Evolutionary conservation across 2,329 filamentous ascomycete species (phyloP).

Genomic region (Ramularia endophylla): DNA sequence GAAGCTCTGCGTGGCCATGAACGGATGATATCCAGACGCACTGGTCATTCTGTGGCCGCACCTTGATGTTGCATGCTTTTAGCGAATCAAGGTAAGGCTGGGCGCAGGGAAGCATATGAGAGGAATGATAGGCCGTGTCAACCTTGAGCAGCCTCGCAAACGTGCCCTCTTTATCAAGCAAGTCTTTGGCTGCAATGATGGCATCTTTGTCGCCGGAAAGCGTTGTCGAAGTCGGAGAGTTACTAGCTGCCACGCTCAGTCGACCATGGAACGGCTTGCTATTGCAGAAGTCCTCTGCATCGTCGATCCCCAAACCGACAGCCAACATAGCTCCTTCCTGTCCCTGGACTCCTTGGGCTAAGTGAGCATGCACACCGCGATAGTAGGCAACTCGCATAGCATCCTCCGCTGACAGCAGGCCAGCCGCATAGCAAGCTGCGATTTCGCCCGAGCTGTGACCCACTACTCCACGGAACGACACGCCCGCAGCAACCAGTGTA

Average conservation of each 20-base stretch:
- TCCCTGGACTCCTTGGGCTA: slow-evolving; percentile 7
- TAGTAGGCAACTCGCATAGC: slow-evolving; percentile 23
- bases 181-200: slow-evolving; percentile 28
- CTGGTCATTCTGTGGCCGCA: slow-evolving; percentile 8
- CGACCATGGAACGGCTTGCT: slow-evolving; percentile 22
- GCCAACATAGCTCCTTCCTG: slow-evolving; percentile 32
- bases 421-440: slow-evolving; percentile 29
- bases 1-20: slow-evolving; percentile 18
- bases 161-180: slow-evolving; percentile 30
- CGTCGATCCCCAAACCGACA: slow-evolving; percentile 17
- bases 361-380: slow-evolving; percentile 16
- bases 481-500: slow-evolving; percentile 27
- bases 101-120: slow-evolving; percentile 28
- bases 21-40: slow-evolving; percentile 20
- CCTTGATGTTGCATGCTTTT: slow-evolving; percentile 11
- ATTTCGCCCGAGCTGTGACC: slow-evolving; percentile 33
- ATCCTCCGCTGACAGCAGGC: slow-evolving; percentile 16
- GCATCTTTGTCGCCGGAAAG: slow-evolving; percentile 39
- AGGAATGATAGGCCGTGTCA: slow-evolving; percentile 41
- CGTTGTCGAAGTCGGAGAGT: slow-evolving; percentile 40
- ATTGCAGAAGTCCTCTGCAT: slow-evolving; percentile 15
- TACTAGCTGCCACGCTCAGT: slow-evolving; percentile 27
- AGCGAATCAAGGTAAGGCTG: slow-evolving; percentile 15
- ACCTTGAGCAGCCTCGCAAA: slow-evolving; percentile 39
- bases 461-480: slow-evolving; percentile 22